Evolutionary conservation across 1,284 basidiomycete species (phyloP).

Genomic region (Microstroma glucosiphilum): DNA sequence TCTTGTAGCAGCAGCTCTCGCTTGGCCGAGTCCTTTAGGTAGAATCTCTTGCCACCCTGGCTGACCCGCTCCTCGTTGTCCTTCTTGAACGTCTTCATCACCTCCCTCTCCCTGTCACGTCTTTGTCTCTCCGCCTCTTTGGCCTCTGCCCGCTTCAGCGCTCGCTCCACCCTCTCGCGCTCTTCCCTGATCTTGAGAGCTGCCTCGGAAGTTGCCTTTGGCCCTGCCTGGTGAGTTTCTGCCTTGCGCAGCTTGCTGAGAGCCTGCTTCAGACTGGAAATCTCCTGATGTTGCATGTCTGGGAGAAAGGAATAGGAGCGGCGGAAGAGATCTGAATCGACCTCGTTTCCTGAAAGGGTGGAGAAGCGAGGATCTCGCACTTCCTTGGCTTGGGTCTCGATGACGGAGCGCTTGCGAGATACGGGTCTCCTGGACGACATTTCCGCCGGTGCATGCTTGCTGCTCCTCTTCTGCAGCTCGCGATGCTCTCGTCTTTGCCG

Average conservation of each 20-base stretch:
- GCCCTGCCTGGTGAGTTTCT: slow-evolving; percentile 63
- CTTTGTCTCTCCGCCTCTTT: slow-evolving; percentile 60
- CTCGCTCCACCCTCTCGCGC: slow-evolving; percentile 67
- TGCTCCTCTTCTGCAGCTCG: slow-evolving; percentile 7
- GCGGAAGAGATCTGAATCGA: slow-evolving; percentile 65
- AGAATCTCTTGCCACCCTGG: slow-evolving; percentile 58
- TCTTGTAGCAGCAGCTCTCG: slow-evolving; percentile 29
- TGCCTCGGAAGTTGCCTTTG: slow-evolving; percentile 58
- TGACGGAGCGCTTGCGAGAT: slow-evolving; percentile 66
- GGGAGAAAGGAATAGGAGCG: slow-evolving; percentile 74
- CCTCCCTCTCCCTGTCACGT: slow-evolving; percentile 55
- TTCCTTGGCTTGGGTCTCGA: slow-evolving; percentile 59
- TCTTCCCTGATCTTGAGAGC: slow-evolving; percentile 58
- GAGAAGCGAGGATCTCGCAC: slow-evolving; percentile 85
- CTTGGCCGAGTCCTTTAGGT: slow-evolving; percentile 63
- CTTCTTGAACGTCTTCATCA: slow-evolving; percentile 57
- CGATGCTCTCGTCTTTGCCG: slow-evolving; percentile 10
- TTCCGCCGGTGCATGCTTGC: slow-evolving; percentile 59
- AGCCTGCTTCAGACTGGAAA: slow-evolving; percentile 63
- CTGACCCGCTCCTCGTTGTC: slow-evolving; percentile 44
- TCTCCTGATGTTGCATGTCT: slow-evolving; percentile 64
- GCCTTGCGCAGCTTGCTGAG: slow-evolving; percentile 65
- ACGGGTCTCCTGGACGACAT: slow-evolving; percentile 81
- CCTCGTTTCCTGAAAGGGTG: slow-evolving; percentile 64
- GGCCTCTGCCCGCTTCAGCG: slow-evolving; percentile 72